Base-by-base conservation (phyloP, 371 early-diverging fungal species). In the Blyttiomyces sp. region DNA sequence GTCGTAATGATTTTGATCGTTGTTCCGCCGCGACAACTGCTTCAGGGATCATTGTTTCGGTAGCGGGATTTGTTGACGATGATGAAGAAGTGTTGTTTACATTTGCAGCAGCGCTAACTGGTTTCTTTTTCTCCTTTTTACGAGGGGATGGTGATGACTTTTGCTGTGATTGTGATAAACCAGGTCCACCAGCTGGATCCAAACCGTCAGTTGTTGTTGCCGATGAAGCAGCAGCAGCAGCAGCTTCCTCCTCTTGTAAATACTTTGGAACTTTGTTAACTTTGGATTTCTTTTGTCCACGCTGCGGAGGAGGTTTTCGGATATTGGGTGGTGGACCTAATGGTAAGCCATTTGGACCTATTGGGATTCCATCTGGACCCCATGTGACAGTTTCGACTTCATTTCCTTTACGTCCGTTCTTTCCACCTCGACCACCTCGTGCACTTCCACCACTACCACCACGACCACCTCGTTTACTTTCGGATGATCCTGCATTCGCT, bases 281-380 rank as follows among this genome's bases (percentile, higher is more conserved):
- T 27, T 21, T 46, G 17, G 17, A 7, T 27, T 28, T 57, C 44
- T 45, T 57, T 24, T 57, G 48, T 28, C 48, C 57, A 43, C 57
- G 17, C 23, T 46, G 46, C 46, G 26, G 13, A 39, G 39, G n/a
- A n/a, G n/a, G n/a, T n/a, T n/a, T n/a, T n/a, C n/a, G n/a, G n/a
- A n/a, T n/a, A n/a, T n/a, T n/a, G n/a, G n/a, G n/a, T n/a, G n/a
- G n/a, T n/a, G n/a, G n/a, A n/a, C n/a, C n/a, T n/a, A n/a, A n/a
- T n/a, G n/a, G n/a, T n/a, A n/a, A n/a, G n/a, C n/a, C n/a, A n/a
- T n/a, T n/a, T n/a, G n/a, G n/a, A n/a, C n/a, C n/a, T n/a, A n/a
- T n/a, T n/a, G n/a, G n/a, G n/a, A n/a, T n/a, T n/a, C n/a, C n/a
- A n/a, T n/a, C n/a, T n/a, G n/a, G n/a, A n/a, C n/a, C n/a, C n/a